Percentiles rank a stretch among this genome's conserved stretches.
These are phyloP conservation scores for Ottelia alismoides DNA, from an alignment of 106 monocot species.

Conservation along the genomic window DNA sequence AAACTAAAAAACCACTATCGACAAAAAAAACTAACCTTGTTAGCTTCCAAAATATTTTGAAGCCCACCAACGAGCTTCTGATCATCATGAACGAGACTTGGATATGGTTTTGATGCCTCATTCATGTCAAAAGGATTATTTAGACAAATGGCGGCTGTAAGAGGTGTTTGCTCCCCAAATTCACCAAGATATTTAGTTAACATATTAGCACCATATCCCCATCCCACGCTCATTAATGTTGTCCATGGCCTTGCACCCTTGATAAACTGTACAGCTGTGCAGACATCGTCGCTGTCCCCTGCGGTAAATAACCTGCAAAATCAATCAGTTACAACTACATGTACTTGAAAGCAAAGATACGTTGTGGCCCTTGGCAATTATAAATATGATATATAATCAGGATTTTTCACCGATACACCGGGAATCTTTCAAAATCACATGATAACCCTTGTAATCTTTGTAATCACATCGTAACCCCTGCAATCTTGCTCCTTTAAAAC, in stretches of 20 bases:
- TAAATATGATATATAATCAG: too few species aligned
- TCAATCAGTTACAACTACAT: not conserved
- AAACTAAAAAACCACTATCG: too few species aligned
- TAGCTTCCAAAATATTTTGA: slow-evolving; percentile 67
- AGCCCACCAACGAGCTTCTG: slow-evolving; percentile 55
- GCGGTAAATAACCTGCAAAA: slow-evolving; percentile 94
- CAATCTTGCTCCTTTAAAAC: not conserved
- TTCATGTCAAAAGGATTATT: slow-evolving; percentile 88
- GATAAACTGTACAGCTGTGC: slow-evolving; percentile 56
- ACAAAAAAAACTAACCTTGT: slow-evolving; percentile 75
- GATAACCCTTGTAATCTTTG: too few species aligned
- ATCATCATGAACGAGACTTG: slow-evolving; percentile 31
- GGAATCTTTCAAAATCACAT: too few species aligned
- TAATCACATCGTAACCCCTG: too few species aligned
- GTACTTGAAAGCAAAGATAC: not conserved
- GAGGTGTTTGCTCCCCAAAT: slow-evolving; percentile 60
- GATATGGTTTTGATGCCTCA: slow-evolving; percentile 57
- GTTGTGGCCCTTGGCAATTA: too few species aligned
- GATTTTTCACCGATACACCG: too few species aligned
- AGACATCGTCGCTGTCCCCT: slow-evolving; percentile 96
- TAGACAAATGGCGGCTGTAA: slow-evolving; percentile 85
- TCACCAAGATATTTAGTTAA: slow-evolving; percentile 89
- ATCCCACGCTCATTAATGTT: slow-evolving; percentile 62
- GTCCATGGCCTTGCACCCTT: slow-evolving; percentile 63
- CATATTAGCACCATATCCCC: slow-evolving; percentile 97